These are phyloP conservation scores for Rhazya stricta DNA, from an alignment of 257 asterid genomes.

Conservation along the genomic window DNA sequence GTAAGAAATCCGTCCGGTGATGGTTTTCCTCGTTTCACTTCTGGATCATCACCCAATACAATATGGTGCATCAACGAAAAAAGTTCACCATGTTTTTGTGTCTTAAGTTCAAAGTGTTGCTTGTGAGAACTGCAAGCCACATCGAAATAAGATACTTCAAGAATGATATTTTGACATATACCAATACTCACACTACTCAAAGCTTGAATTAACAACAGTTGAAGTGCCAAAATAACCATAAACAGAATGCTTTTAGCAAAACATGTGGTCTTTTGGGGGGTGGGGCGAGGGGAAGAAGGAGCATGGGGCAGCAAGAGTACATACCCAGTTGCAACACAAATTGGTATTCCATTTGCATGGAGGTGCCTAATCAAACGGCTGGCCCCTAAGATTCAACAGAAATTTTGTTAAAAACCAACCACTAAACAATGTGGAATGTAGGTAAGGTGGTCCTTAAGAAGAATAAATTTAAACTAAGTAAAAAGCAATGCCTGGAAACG, in stretches of 20 bases:
- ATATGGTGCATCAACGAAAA: slow-evolving; percentile 88
- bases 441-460: background rate
- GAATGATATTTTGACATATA: background rate
- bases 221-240: background rate
- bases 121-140: slow-evolving; percentile 61
- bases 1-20: slow-evolving; percentile 90
- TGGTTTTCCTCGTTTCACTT: slow-evolving; percentile 92
- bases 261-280: background rate
- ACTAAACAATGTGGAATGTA: too few species aligned
- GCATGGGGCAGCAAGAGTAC: background rate
- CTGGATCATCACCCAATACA: slow-evolving; percentile 94
- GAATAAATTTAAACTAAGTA: background rate
- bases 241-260: background rate
- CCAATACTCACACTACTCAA: background rate
- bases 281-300: background rate
- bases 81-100: slow-evolving; percentile 68
- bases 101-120: slow-evolving; percentile 84
- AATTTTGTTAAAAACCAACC: background rate
- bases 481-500: background rate
- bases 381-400: slow-evolving; percentile 53
- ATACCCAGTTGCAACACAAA: slow-evolving; percentile 93
- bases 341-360: slow-evolving; percentile 77
- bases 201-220: background rate
- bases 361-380: slow-evolving; percentile 69
- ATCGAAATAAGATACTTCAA: slow-evolving; percentile 15